Evolutionary conservation across 2,329 filamentous ascomycete species (phyloP).

Genomic region (Pestalotiopsis sp.): DNA sequence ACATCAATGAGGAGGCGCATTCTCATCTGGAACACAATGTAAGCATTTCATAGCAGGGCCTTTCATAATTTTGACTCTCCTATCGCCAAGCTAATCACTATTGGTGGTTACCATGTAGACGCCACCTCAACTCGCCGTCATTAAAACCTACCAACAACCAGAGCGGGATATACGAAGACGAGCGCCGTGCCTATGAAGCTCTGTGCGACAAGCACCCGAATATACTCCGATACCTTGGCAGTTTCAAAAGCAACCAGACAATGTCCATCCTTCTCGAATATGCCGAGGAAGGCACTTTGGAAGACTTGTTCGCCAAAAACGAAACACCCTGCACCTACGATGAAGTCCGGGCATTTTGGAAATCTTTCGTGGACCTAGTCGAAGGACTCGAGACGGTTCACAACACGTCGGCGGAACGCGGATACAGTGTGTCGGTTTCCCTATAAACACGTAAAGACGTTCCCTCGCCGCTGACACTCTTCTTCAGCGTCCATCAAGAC

Average conservation of each 20-base stretch:
- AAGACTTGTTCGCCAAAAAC: neutral
- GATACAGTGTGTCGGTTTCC: neutral
- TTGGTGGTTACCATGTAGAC: neutral
- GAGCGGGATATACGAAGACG: neutral
- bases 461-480: neutral
- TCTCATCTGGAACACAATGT: too few relatives aligned
- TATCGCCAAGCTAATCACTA: neutral
- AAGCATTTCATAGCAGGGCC: too few relatives aligned
- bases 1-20: too few relatives aligned
- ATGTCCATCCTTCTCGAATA: neutral
- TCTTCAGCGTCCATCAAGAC: neutral
- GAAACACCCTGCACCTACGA: neutral
- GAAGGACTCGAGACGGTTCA: neutral
- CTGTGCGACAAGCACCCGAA: neutral
- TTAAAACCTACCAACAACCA: neutral
- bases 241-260: neutral
- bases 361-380: neutral
- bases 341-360: neutral
- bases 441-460: neutral
- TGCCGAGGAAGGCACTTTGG: neutral
- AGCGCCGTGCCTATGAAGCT: neutral
- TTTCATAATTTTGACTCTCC: too few relatives aligned
- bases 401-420: neutral
- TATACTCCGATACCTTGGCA: neutral
- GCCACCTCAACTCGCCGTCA: neutral